Evolutionary conservation across 2,329 filamentous ascomycete genomes (phyloP).

Genomic region (Cladobotryum mycophilum): DNA sequence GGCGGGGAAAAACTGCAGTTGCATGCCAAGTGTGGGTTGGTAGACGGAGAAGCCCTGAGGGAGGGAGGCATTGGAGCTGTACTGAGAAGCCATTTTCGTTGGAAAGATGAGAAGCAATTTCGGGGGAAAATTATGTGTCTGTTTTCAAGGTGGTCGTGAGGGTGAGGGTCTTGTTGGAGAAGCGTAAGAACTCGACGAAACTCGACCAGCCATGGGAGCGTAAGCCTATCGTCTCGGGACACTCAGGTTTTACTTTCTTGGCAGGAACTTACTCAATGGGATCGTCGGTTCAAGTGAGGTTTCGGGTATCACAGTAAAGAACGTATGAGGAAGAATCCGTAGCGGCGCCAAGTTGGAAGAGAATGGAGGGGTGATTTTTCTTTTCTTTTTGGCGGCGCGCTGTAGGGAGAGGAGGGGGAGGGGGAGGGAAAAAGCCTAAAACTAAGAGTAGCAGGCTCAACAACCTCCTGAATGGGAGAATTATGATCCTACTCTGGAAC

Average conservation of each 20-base stretch:
- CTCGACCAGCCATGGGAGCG: constrained; percentile 9
- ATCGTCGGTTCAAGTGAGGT: not conserved
- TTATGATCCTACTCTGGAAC: no score
- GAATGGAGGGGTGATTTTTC: not conserved
- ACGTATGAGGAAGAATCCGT: not conserved
- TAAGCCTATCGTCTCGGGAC: constrained; percentile 5
- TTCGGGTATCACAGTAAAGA: not conserved
- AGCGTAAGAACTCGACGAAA: not conserved
- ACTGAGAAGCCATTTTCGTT: constrained; percentile 22
- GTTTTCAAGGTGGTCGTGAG: not conserved
- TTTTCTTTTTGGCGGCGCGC: constrained; percentile 3
- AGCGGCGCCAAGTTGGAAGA: constrained; percentile 10
- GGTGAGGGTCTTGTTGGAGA: not conserved
- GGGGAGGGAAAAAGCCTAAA: not conserved
- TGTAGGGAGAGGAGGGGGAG: not conserved
- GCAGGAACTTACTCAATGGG: constrained; percentile 8
- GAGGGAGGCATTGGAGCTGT: constrained; percentile 18
- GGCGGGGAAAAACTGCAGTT: constrained; percentile 60
- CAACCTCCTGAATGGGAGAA: not conserved
- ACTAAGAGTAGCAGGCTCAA: not conserved
- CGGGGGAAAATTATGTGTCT: constrained; percentile 9
- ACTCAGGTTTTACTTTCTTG: not conserved
- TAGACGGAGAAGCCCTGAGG: constrained; percentile 53
- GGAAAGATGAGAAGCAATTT: not conserved
- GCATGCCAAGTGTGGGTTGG: constrained; percentile 50